Evolutionary conservation across 2,329 filamentous ascomycete genomes (phyloP).

Genomic region (Hypocrella siamensis): DNA sequence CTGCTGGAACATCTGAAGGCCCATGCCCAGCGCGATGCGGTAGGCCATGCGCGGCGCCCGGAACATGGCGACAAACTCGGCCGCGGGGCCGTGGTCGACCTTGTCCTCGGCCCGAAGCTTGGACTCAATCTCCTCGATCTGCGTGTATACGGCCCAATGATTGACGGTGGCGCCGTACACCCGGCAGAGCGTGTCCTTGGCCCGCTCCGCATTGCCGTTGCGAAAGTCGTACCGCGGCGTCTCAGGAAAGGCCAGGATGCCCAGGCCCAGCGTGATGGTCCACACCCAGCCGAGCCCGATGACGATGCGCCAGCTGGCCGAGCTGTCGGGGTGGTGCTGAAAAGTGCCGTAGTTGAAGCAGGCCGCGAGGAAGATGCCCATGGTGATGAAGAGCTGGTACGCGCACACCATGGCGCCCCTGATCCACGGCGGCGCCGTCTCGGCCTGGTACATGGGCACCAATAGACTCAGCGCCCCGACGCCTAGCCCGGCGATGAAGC

Average conservation of each 20-base stretch:
- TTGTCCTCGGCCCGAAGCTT: slow-evolving; percentile 33
- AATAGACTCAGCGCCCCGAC: slow-evolving; percentile 50
- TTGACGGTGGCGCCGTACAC: slow-evolving; percentile 29
- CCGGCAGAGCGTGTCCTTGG: slow-evolving; percentile 28
- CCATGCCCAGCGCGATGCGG: slow-evolving; percentile 42
- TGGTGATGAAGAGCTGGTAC: slow-evolving; percentile 59
- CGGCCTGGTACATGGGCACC: slow-evolving; percentile 61
- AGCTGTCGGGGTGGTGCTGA: slow-evolving; percentile 23
- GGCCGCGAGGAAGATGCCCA: slow-evolving; percentile 47
- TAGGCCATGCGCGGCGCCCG: slow-evolving; percentile 48
- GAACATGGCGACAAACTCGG: slow-evolving; percentile 43
- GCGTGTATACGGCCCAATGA: slow-evolving; percentile 27
- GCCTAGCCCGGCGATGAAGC: slow-evolving; percentile 49
- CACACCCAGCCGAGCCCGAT: slow-evolving; percentile 36
- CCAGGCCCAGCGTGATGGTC: slow-evolving; percentile 29
- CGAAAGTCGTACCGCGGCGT: slow-evolving; percentile 36
- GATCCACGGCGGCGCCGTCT: slow-evolving; percentile 51
- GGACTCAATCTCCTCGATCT: slow-evolving; percentile 36
- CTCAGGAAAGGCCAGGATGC: slow-evolving; percentile 34
- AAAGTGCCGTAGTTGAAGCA: slow-evolving; percentile 48
- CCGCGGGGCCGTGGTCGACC: slow-evolving; percentile 22
- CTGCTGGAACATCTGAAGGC: slow-evolving; percentile 51
- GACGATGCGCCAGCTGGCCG: slow-evolving; percentile 45
- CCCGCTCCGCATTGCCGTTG: slow-evolving; percentile 27
- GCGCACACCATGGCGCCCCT: slow-evolving; percentile 48